Percentiles rank a stretch among this genome's conserved stretches.
phyloP scores from a whole-genome alignment of 116 monocot genomes.

The Posidonia oceanica region DNA sequence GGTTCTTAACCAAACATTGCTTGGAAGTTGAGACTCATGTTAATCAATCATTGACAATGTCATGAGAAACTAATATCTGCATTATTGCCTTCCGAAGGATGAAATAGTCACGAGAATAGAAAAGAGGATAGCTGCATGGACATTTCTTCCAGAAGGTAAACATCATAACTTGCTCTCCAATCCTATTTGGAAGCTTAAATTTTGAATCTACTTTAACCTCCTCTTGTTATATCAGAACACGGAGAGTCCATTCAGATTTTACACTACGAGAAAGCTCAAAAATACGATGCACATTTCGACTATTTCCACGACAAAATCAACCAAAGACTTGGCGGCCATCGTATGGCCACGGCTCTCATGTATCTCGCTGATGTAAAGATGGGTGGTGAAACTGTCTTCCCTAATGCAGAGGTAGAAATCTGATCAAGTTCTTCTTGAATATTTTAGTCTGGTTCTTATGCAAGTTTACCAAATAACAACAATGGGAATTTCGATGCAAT shows the following conservation, averaged over 20 bases:
- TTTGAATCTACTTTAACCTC: background rate
- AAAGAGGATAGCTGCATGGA: conserved; percentile 46
- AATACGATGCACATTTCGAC: conserved; percentile 60
- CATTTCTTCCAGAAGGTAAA: conserved; percentile 60
- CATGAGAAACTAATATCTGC: background rate
- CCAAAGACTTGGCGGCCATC: conserved; percentile 35
- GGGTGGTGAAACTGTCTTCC: conserved; percentile 83
- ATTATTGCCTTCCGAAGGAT: conserved; percentile 26
- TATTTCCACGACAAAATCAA: conserved; percentile 38
- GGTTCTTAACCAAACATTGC: too few relatives aligned
- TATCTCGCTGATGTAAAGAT: conserved; percentile 50
- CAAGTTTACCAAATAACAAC: background rate
- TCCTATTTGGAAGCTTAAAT: background rate
- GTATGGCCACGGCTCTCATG: conserved; percentile 56
- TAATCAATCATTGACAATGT: too few relatives aligned
- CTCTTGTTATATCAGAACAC: background rate
- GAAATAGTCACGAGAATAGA: conserved; percentile 44
- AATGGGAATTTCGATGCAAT: background rate
- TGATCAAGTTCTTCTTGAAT: too few relatives aligned
- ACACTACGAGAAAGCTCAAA: conserved; percentile 42
- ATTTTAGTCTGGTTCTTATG: background rate
- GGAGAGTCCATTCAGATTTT: conserved; percentile 40
- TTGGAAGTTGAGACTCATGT: too few relatives aligned
- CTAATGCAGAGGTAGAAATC: conserved; percentile 46
- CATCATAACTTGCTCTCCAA: background rate